Base-by-base conservation (phyloP, 768 basidiomycete species). In the Russula compacta region DNA sequence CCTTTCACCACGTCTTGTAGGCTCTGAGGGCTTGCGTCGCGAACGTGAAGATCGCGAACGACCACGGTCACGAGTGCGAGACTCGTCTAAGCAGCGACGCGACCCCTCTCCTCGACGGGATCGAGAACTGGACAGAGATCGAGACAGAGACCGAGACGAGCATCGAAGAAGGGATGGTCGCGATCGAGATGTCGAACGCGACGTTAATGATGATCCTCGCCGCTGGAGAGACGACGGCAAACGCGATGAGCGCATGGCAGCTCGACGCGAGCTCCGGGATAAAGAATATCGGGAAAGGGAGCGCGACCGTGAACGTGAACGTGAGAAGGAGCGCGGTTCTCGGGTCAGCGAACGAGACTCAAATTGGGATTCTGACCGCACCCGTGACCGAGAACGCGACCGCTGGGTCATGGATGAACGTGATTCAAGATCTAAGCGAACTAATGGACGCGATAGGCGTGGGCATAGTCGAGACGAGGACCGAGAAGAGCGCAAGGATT, bases 181-280 rank as follows among this genome's bases (percentile, higher is more conserved):
- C 15, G 75, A 74, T 21, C 69, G 67, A 53, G 78, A 81, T 56
- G 63, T 72, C 51, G 80, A 79, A 32, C 76, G 77, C 19, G 82
- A 82, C 39, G 68, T 63, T n/a, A 84, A 84, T 15, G 87, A 89
- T 47, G 87, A 90, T 66, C 74, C 84, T 29, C 78, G 89, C 55
- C 82, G 84, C 61, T 92, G 89, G 89, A 78, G 87, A 67, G 89
- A 92, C 69, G 89, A 91, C 66, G 89, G 89, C 15, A 87, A 83
- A 71, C 80, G 89, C 50, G 89, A 92, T 46, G 89, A 92, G 68
- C 78, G 89, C 38, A 69, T 89, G 58, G 80, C 84, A 44, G 77
- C 82, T 19, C 78, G 86, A 56, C 80, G 86, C 59, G 77, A 81
- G 59, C 47, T 61, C 33, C 79, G 80, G 46, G 79, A 81, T 46